phyloP scores from a whole-genome alignment of 2,329 filamentous ascomycete genomes.

The Beauveria brongniartii region DNA sequence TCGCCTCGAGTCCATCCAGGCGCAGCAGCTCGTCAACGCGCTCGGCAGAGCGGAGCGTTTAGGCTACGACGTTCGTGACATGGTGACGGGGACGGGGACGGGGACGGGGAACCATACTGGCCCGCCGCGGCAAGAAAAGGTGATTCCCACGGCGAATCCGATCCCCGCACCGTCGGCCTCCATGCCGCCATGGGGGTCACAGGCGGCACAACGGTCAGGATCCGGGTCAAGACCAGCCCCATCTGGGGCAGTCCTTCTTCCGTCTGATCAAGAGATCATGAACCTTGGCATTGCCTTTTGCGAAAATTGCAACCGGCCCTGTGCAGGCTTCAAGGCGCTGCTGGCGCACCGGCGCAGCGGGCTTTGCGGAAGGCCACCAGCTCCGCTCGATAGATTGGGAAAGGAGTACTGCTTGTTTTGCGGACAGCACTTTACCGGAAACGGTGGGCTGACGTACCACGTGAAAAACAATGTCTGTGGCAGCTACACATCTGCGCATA shows the following conservation, averaged over 20 bases:
- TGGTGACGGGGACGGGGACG: conserved; percentile 24
- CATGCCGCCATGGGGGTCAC: background rate
- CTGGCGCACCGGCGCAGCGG: conserved; percentile 22
- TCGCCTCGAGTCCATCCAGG: conserved; percentile 45
- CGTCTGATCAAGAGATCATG: background rate
- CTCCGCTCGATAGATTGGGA: conserved; percentile 13
- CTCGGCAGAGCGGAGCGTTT: conserved; percentile 49
- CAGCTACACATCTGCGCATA: conserved; percentile 20
- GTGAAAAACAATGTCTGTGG: conserved; percentile 37
- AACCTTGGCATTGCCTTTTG: background rate
- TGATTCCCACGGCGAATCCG: conserved; percentile 23
- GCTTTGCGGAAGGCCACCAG: conserved; percentile 17
- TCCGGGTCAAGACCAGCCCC: background rate
- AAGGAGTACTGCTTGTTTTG: conserved; percentile 37
- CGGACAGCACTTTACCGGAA: conserved; percentile 34
- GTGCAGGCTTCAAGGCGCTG: conserved; percentile 23
- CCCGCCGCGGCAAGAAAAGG: conserved; percentile 24
- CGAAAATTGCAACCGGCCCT: conserved; percentile 25
- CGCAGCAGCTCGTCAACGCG: conserved; percentile 47
- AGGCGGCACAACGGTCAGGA: background rate
- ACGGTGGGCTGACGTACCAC: conserved; percentile 38
- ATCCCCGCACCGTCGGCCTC: background rate
- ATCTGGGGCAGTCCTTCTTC: background rate
- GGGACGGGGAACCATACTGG: conserved; percentile 19
- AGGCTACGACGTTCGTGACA: conserved; percentile 45